Base-by-base conservation (phyloP, 768 basidiomycete species). In the Gelatoporia subvermispora region DNA sequence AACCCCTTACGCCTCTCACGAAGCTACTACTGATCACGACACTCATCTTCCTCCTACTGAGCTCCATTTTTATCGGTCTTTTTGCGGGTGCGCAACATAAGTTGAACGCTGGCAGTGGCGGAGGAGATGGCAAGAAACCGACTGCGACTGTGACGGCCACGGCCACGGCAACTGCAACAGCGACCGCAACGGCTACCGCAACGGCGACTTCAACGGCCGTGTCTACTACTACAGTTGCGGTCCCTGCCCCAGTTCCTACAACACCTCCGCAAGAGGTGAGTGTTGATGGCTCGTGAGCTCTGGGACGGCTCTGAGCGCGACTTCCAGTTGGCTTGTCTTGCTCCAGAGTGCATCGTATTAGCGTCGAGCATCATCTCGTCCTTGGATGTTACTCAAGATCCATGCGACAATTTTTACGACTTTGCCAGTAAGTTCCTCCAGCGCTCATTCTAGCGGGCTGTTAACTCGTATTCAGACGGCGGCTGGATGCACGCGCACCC, bases 361-460 rank as follows among this genome's bases (percentile, higher is more conserved):
- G 84, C 95, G 9, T 88, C 91, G 1, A 76, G 82, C 0, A 87
- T 99, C 50, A 69, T 98, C 13, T 79, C 84, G 17, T 82, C 82
- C 1, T 67, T 98, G 18, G 94, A 99, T 61, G 77, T 76, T 9
- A 72, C 81, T 8, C 76, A 86, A 55, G 93, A 98, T 62, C 96
- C 96, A 0, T 99, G 96, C 66, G 89, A 97, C 56, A 86, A 93
- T 67, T 96, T 97, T 65, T 97, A 93, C 61, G 79, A 85, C 54
- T 98, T 84, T 68, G 82, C 93, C 9, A 94, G 93, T 94, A 60
- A 59, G 90, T 82, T 4, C 10, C 38, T 21, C 8, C 8, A 17
- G 23, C 7, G 13, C 8, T 36, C 18, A 11, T 25, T 21, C 18
- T 31, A 17, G 2, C 20, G 16, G 8, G 2, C 35, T 22, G 17